Evolutionary conservation across 2,329 filamentous ascomycete genomes (phyloP).

Genomic region (Botrytis tulipae): DNA sequence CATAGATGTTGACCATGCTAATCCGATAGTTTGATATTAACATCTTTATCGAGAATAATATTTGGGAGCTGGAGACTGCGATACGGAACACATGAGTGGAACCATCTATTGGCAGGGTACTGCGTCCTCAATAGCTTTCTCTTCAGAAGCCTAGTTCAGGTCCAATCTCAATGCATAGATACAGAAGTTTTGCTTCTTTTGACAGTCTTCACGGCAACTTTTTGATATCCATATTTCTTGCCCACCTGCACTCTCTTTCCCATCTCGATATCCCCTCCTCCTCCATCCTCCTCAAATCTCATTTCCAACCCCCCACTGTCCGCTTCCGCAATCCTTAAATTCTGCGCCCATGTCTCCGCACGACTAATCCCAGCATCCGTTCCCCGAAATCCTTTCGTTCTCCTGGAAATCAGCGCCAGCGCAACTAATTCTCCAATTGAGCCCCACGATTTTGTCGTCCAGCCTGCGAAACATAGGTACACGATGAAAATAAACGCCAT

Average conservation of each 20-base stretch:
- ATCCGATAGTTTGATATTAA: not conserved
- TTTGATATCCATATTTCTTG: not conserved
- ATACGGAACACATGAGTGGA: not conserved
- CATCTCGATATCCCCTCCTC: not conserved
- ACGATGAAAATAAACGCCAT: not conserved
- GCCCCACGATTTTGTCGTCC: not conserved
- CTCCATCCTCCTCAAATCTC: not conserved
- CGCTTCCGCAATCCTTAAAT: not conserved
- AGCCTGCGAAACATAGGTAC: not conserved
- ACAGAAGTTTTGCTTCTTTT: not conserved
- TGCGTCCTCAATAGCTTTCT: not conserved
- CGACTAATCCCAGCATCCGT: not conserved
- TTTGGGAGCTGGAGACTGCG: not conserved
- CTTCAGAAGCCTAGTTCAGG: fast-evolving
- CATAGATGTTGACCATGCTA: not conserved
- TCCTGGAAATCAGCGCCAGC: not conserved
- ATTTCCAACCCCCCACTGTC: not conserved
- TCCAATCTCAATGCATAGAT: not conserved
- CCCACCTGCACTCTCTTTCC: not conserved
- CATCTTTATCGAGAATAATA: not conserved
- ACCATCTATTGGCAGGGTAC: fast-evolving
- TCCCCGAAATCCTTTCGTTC: not conserved
- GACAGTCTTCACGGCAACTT: not conserved
- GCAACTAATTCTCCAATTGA: not conserved
- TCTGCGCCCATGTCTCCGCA: not conserved